phyloP scores from a whole-genome alignment of 768 basidiomycete species.

The Fomitopsis pulvina region DNA sequence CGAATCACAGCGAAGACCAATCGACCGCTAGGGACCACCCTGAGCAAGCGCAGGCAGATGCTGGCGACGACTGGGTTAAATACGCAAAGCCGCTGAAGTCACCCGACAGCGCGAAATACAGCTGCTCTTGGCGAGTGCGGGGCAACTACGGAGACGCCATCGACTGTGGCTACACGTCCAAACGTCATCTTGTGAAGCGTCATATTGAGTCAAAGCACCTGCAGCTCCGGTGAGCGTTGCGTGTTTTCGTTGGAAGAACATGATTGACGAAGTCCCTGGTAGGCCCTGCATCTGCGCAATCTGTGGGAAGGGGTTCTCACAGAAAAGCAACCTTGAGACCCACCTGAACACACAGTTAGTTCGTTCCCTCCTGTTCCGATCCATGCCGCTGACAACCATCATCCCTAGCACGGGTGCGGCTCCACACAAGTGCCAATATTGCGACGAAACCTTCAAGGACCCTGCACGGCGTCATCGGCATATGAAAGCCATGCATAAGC shows the following conservation, averaged over 20 bases:
- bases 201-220: constrained; percentile 62
- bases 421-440: constrained; percentile 49
- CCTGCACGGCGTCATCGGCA: constrained; percentile 60
- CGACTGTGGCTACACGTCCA: constrained; percentile 37
- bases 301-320: constrained; percentile 48
- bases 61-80: too few relatives aligned
- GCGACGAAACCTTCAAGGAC: constrained; percentile 53
- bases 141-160: background rate
- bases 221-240: constrained; percentile 43
- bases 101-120: background rate
- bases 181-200: constrained; percentile 63
- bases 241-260: constrained; percentile 9
- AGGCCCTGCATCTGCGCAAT: constrained; percentile 48
- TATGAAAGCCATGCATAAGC: constrained; percentile 45
- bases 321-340: constrained; percentile 53
- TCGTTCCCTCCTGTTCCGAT: constrained; percentile 18
- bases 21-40: too few relatives aligned
- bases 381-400: constrained; percentile 10
- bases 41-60: too few relatives aligned
- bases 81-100: too few relatives aligned
- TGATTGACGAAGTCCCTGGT: background rate
- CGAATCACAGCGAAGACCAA: too few relatives aligned
- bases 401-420: constrained; percentile 45
- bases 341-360: constrained; percentile 50
- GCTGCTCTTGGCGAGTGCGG: background rate